Conservation (phyloP, 352 stramenopile species). For the Phytophthora aleatoria region DNA sequence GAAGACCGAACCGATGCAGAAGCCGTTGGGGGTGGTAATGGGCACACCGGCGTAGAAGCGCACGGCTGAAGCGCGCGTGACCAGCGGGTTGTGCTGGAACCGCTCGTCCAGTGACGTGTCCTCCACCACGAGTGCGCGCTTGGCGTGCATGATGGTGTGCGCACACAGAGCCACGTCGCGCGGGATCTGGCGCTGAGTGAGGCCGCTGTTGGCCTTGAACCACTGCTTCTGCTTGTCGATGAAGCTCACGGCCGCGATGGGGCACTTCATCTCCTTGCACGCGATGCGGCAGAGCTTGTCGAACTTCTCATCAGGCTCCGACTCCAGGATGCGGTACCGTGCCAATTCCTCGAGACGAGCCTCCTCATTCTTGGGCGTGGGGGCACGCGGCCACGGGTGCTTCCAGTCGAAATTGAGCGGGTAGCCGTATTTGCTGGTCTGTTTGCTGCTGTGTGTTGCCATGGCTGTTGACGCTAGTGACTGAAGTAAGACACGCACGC, state of each 20-base stretch:
- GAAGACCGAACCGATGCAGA: constrained; percentile 86
- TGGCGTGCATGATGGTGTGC: constrained; percentile 89
- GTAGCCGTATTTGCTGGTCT: constrained; percentile 62
- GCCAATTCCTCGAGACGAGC: constrained; percentile 65
- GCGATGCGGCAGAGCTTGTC: constrained; percentile 88
- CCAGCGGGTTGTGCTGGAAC: constrained; percentile 84
- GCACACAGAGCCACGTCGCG: constrained; percentile 83
- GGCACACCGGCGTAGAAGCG: constrained; percentile 85
- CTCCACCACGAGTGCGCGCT: constrained; percentile 79
- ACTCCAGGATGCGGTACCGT: constrained; percentile 82
- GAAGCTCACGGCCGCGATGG: constrained; percentile 85
- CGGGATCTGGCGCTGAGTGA: constrained; percentile 86
- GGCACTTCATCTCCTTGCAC: constrained; percentile 90
- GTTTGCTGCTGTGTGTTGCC: constrained; percentile 16
- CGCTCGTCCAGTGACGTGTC: constrained; percentile 84
- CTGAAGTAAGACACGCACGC: constrained; percentile 10
- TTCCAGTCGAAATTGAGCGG: constrained; percentile 86
- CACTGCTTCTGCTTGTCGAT: constrained; percentile 89
- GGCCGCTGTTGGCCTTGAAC: constrained; percentile 87
- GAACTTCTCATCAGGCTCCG: constrained; percentile 84
- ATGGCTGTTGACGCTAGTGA: not conserved
- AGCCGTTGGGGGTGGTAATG: constrained; percentile 77
- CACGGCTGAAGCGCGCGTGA: constrained; percentile 81
- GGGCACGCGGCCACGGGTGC: constrained; percentile 80
- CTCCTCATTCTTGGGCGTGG: constrained; percentile 74